A percentile compares a stretch with the other conserved stretches of the same genome.
These are phyloP conservation scores for Debaryomyces hansenii DNA, from an alignment of 805 yeast genomes.

Conservation along the genomic window DNA sequence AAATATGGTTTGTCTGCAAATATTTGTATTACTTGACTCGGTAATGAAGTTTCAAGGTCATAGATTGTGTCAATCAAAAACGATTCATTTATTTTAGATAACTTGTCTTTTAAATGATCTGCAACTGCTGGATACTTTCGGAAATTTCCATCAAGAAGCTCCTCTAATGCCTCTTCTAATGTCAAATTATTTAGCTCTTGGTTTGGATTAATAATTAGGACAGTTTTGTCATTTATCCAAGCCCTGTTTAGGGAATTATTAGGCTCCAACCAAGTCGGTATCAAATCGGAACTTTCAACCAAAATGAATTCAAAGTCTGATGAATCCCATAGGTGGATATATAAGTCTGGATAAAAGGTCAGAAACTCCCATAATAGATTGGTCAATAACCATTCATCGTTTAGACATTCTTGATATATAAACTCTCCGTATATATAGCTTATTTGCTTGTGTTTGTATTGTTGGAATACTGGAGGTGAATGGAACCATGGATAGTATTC, in stretches of 20 bases:
- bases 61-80: slow-evolving; percentile 7
- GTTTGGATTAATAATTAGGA: slow-evolving; percentile 19
- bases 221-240: slow-evolving; percentile 49
- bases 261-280: slow-evolving; percentile 52
- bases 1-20: slow-evolving; percentile 4
- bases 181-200: slow-evolving; percentile 3
- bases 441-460: slow-evolving; percentile 7
- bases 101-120: slow-evolving; percentile 1
- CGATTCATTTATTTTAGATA: not conserved
- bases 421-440: slow-evolving; percentile 39
- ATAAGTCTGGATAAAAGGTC: slow-evolving; percentile 29
- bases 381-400: slow-evolving; percentile 48
- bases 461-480: slow-evolving; percentile 4
- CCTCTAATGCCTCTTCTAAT: slow-evolving; percentile 9
- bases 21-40: not conserved
- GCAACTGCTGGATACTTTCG: not conserved
- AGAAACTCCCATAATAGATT: slow-evolving; percentile 41
- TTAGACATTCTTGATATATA: slow-evolving; percentile 42
- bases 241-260: slow-evolving; percentile 48
- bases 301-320: slow-evolving; percentile 55
- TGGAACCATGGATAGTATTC: slow-evolving; percentile 21
- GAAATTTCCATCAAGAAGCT: slow-evolving; percentile 8
- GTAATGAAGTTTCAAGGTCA: slow-evolving; percentile 4
- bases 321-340: slow-evolving; percentile 48
- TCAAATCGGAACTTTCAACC: slow-evolving; percentile 45